Conservation (phyloP, 2,329 filamentous ascomycete genomes). For the Parastagonospora avenae region DNA sequence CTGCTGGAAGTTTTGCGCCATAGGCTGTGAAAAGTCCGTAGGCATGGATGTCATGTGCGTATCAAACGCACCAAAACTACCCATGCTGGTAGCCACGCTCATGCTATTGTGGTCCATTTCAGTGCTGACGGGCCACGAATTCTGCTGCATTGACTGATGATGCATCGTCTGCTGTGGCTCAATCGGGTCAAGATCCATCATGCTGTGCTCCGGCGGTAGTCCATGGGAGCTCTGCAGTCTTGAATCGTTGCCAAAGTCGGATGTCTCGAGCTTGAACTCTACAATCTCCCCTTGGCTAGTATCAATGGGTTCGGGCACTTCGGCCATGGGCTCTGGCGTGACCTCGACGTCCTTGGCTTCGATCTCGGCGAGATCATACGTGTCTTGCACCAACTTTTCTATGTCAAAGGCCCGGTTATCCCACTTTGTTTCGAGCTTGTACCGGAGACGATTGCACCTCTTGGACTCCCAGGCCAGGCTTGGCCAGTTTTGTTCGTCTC, state of each 20-base stretch:
- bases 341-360: slow-evolving; percentile 37
- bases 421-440: slow-evolving; percentile 69
- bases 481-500: slow-evolving; percentile 57
- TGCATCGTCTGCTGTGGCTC: slow-evolving; percentile 39
- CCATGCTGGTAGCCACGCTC: slow-evolving; percentile 35
- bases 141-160: slow-evolving; percentile 32
- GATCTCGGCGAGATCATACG: slow-evolving; percentile 59
- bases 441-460: slow-evolving; percentile 66
- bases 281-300: slow-evolving; percentile 37
- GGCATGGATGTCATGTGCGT: slow-evolving; percentile 38
- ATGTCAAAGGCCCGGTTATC: slow-evolving; percentile 59
- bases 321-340: slow-evolving; percentile 28
- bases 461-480: slow-evolving; percentile 66
- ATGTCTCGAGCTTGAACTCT: slow-evolving; percentile 43
- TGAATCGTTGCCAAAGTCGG: slow-evolving; percentile 35
- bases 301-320: slow-evolving; percentile 31
- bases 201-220: slow-evolving; percentile 32
- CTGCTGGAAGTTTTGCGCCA: slow-evolving; percentile 38
- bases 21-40: slow-evolving; percentile 38
- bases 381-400: slow-evolving; percentile 62
- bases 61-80: slow-evolving; percentile 34
- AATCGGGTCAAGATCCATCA: slow-evolving; percentile 45
- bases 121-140: slow-evolving; percentile 42
- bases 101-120: slow-evolving; percentile 38
- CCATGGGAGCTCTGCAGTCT: slow-evolving; percentile 39